Percentiles rank a stretch among this genome's conserved stretches.
phyloP scores from a whole-genome alignment of 2,329 filamentous ascomycete genomes.

The Microsporum canis region DNA sequence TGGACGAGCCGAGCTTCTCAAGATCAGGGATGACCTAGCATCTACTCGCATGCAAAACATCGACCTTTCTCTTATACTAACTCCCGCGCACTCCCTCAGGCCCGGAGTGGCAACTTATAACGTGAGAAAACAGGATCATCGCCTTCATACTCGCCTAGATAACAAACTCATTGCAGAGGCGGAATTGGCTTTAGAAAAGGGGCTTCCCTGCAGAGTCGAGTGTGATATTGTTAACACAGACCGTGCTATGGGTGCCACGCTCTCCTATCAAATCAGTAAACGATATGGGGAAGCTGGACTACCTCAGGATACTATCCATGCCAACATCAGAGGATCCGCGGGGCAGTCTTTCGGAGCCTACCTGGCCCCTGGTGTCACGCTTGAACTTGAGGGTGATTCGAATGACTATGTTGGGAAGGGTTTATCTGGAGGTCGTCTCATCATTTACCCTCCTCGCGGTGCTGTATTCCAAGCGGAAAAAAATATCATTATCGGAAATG shows the following conservation, averaged over 20 bases:
- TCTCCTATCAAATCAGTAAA: constrained; percentile 93
- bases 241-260: constrained; percentile 79
- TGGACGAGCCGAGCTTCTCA: constrained; percentile 75
- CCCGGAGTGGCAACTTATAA: constrained; percentile 95
- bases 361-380: constrained; percentile 81
- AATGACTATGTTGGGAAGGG: constrained; percentile 98
- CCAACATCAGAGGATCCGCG: constrained; percentile 91
- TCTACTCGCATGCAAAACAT: constrained; percentile 86
- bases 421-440: constrained; percentile 80
- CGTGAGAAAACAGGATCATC: constrained; percentile 93
- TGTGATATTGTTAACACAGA: constrained; percentile 96
- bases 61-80: constrained; percentile 82
- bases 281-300: constrained; percentile 80
- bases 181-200: constrained; percentile 88
- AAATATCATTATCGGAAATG: constrained; percentile 87
- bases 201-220: constrained; percentile 82
- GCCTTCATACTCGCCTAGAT: constrained; percentile 81
- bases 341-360: constrained; percentile 95
- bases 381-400: constrained; percentile 89
- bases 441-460: constrained; percentile 81
- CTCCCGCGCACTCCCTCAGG: constrained; percentile 87
- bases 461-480: constrained; percentile 93
- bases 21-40: constrained; percentile 76
- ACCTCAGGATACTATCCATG: constrained; percentile 85
- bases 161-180: constrained; percentile 97